Evolutionary conservation across 2,329 filamentous ascomycete genomes (phyloP).

Genomic region (Talaromyces funiculosus): DNA sequence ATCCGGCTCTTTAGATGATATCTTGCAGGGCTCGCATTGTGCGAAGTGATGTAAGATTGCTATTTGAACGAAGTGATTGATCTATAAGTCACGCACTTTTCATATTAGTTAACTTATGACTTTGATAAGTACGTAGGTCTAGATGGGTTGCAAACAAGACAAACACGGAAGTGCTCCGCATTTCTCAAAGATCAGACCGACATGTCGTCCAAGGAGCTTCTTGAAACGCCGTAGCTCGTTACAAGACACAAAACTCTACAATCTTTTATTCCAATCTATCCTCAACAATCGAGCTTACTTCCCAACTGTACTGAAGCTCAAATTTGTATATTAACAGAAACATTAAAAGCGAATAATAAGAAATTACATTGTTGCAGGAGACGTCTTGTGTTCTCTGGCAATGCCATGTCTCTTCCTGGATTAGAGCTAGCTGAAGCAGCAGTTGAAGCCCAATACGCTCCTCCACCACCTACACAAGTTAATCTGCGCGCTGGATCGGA

Average conservation of each 20-base stretch:
- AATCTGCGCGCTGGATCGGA: constrained; percentile 62
- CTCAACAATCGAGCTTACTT: not conserved
- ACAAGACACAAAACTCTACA: not conserved
- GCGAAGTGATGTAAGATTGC: not conserved
- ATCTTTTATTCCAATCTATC: not conserved
- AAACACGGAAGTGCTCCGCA: constrained; percentile 10
- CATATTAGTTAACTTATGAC: no score
- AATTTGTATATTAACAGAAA: not conserved
- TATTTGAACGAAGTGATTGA: not conserved
- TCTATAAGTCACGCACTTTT: not conserved
- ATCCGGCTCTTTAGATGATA: not conserved
- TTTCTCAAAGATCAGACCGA: not conserved
- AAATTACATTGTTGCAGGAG: not conserved
- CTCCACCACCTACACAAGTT: constrained; percentile 41
- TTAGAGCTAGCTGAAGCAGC: constrained; percentile 62
- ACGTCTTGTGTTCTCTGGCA: constrained; percentile 8
- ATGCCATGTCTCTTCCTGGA: constrained; percentile 66
- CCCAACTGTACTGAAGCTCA: not conserved
- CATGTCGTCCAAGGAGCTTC: not conserved
- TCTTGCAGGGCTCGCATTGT: not conserved
- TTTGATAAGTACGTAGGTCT: not conserved
- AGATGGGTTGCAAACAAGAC: not conserved
- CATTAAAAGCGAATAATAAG: not conserved
- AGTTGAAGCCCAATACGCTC: constrained; percentile 40
- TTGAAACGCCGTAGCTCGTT: not conserved